phyloP scores from a whole-genome alignment of 768 basidiomycete genomes.

The Suillus spraguei region DNA sequence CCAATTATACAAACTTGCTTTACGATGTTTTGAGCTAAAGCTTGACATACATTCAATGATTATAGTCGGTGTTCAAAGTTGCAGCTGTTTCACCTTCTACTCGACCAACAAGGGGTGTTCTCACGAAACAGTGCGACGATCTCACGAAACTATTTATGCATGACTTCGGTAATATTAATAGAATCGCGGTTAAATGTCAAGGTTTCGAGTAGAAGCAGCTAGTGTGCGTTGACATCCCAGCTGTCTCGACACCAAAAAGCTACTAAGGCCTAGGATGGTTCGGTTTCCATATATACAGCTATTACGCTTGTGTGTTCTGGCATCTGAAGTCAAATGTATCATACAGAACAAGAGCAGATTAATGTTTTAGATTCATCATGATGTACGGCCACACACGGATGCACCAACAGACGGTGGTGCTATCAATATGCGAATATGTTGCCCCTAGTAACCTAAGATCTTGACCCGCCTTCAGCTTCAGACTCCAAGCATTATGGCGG shows the following conservation, averaged over 20 bases:
- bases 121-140: slow-evolving; percentile 4
- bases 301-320: too few species aligned
- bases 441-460: neutral
- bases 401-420: neutral
- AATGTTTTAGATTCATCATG: neutral
- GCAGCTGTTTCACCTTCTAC: neutral
- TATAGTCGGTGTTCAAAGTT: neutral
- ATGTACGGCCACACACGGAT: neutral
- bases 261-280: too few species aligned
- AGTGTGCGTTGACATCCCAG: slow-evolving; percentile 52
- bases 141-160: slow-evolving; percentile 31
- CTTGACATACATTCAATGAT: too few species aligned
- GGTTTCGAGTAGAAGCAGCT: slow-evolving; percentile 48
- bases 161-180: slow-evolving; percentile 44
- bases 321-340: slow-evolving; percentile 1
- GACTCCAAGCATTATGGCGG: slow-evolving; percentile 4
- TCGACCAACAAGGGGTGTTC: too few species aligned
- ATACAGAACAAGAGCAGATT: neutral
- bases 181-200: slow-evolving; percentile 45
- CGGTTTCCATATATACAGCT: too few species aligned
- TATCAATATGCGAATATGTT: neutral
- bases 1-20: too few species aligned
- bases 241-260: slow-evolving; percentile 51
- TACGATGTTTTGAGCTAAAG: too few species aligned
- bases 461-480: neutral